Evolutionary conservation across 805 yeast species (phyloP).

Genomic region (Maudiozyma turicensis): DNA sequence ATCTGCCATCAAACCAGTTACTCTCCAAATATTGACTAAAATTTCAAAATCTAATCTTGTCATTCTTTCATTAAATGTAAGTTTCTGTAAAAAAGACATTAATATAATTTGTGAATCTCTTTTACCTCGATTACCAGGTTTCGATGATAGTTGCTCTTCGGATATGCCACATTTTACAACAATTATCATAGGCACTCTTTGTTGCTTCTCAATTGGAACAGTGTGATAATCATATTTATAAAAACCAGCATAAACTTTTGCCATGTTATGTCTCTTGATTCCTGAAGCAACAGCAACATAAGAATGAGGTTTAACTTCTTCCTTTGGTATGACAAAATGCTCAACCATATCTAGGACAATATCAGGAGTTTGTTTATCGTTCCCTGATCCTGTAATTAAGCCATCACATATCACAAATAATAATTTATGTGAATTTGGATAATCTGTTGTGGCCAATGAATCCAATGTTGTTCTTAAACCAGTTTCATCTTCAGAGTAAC

Average conservation of each 20-base stretch:
- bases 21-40: constrained; percentile 62
- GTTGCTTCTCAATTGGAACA: constrained; percentile 73
- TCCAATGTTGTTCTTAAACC: constrained; percentile 84
- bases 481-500: constrained; percentile 86
- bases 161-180: constrained; percentile 87
- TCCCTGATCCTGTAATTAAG: constrained; percentile 87
- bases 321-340: constrained; percentile 58
- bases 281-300: constrained; percentile 96
- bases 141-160: constrained; percentile 55
- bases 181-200: constrained; percentile 67
- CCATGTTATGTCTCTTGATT: constrained; percentile 92
- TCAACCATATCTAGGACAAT: constrained; percentile 81
- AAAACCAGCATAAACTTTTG: constrained; percentile 91
- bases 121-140: constrained; percentile 93
- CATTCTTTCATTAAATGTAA: constrained; percentile 92
- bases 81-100: constrained; percentile 82
- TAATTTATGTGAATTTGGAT: constrained; percentile 89
- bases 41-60: constrained; percentile 78
- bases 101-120: constrained; percentile 87
- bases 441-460: constrained; percentile 86
- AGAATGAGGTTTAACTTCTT: constrained; percentile 70
- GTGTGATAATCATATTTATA: constrained; percentile 75
- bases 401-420: constrained; percentile 91
- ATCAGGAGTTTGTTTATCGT: constrained; percentile 80
- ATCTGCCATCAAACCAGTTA: constrained; percentile 79